A percentile compares a stretch with the other conserved stretches of the same genome.
Evolutionary conservation across 2,329 filamentous ascomycete species (phyloP).

Genomic region (Aspergillus sp.): DNA sequence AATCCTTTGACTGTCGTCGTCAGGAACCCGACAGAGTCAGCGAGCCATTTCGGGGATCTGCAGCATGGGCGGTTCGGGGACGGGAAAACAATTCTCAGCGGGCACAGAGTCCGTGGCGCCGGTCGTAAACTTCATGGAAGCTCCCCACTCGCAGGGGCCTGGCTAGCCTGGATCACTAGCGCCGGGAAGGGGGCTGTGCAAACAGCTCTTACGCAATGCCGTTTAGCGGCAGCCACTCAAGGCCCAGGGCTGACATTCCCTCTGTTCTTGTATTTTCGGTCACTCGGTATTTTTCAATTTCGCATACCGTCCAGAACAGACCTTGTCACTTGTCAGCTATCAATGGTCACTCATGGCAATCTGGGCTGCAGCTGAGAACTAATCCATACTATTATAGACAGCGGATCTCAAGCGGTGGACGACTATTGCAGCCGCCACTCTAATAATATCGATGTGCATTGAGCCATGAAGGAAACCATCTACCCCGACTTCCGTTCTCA

Average conservation of each 20-base stretch:
- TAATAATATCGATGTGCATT: constrained; percentile 3
- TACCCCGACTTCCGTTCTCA: neutral
- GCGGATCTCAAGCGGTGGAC: neutral
- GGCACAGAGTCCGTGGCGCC: neutral
- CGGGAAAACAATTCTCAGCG: constrained; percentile 10
- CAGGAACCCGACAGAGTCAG: constrained; percentile 4
- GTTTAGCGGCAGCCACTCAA: constrained; percentile 13
- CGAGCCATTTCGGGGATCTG: constrained; percentile 3
- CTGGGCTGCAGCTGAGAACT: neutral
- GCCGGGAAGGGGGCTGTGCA: constrained; percentile 28
- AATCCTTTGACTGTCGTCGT: neutral
- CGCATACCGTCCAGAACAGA: neutral
- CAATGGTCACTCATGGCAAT: neutral
- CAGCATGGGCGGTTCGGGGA: constrained; percentile 18
- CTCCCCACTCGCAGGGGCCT: constrained; percentile 13
- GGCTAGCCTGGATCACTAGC: constrained; percentile 22
- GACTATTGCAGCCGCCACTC: constrained; percentile 2
- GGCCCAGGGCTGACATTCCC: constrained; percentile 5
- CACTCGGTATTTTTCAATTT: neutral
- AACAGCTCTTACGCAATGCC: constrained; percentile 27
- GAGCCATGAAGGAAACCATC: neutral
- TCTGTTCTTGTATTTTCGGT: neutral
- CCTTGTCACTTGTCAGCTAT: neutral
- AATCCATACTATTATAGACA: neutral
- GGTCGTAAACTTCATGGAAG: neutral